These are phyloP conservation scores for Ceratorhiza oryzae-sativae DNA, from an alignment of 1,284 basidiomycete species.

Conservation along the genomic window DNA sequence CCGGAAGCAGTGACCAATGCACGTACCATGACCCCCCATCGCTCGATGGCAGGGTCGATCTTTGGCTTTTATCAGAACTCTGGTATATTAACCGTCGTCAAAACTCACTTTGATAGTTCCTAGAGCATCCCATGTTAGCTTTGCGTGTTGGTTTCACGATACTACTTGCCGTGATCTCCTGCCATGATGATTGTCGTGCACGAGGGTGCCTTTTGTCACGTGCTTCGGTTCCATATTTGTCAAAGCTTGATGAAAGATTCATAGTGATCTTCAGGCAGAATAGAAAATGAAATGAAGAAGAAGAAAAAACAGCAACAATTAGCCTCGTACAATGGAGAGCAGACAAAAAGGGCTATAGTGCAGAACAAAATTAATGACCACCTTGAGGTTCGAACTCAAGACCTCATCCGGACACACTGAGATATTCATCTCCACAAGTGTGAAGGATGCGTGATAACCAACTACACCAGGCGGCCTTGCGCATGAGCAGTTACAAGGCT, in stretches of 20 bases:
- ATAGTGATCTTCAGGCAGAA: neutral
- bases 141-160: neutral
- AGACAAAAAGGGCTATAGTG: too few relatives aligned
- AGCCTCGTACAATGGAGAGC: too few relatives aligned
- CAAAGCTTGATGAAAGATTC: neutral
- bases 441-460: slow-evolving; percentile 40
- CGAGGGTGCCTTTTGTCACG: neutral
- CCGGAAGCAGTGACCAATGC: too few relatives aligned
- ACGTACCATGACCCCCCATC: slow-evolving; percentile 42
- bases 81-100: neutral
- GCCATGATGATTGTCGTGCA: slow-evolving; percentile 21
- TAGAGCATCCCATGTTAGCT: neutral
- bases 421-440: too few relatives aligned
- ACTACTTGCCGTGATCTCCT: slow-evolving; percentile 19
- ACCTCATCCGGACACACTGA: slow-evolving; percentile 28
- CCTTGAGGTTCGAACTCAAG: slow-evolving; percentile 35
- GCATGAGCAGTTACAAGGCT: too few relatives aligned
- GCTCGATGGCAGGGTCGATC: slow-evolving; percentile 43
- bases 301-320: too few relatives aligned
- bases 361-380: slow-evolving; percentile 25
- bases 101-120: slow-evolving; percentile 27
- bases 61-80: slow-evolving; percentile 5
- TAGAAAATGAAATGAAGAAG: too few relatives aligned
- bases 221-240: neutral
- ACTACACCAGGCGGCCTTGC: slow-evolving; percentile 36